phyloP scores from a whole-genome alignment of 2,329 filamentous ascomycete species.

The Botryotinia narcissicola region DNA sequence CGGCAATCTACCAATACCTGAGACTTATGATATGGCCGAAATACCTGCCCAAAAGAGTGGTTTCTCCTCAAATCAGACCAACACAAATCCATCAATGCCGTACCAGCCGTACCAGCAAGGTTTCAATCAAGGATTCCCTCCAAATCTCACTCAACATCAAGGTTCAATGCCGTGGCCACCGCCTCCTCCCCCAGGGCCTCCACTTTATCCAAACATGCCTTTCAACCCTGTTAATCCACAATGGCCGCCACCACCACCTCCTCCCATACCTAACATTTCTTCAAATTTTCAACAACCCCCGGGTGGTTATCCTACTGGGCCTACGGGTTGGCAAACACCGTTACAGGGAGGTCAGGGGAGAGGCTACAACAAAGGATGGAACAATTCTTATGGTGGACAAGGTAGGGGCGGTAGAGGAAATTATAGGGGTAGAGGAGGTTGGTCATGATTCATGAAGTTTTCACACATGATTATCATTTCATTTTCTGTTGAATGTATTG shows the following conservation, averaged over 20 bases:
- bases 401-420: conserved; percentile 33
- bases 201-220: conserved; percentile 25
- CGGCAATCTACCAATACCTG: conserved; percentile 19
- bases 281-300: conserved; percentile 25
- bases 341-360: conserved; percentile 25
- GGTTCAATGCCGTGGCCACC: conserved; percentile 23
- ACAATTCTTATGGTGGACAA: conserved; percentile 23
- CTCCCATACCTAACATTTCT: conserved; percentile 17
- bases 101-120: conserved; percentile 26
- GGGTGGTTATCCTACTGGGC: conserved; percentile 27
- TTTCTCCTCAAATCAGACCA: conserved; percentile 7
- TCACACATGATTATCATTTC: background rate
- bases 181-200: conserved; percentile 32
- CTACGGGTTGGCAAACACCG: conserved; percentile 31
- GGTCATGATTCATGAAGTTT: conserved; percentile 27
- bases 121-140: conserved; percentile 32
- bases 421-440: conserved; percentile 32
- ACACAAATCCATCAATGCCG: conserved; percentile 24
- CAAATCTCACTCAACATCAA: conserved; percentile 26
- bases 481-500: background rate
- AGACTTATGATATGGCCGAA: background rate
- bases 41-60: conserved; percentile 2
- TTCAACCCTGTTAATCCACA: conserved; percentile 18
- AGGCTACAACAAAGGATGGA: conserved; percentile 33
- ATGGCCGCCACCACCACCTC: conserved; percentile 23